phyloP scores from a whole-genome alignment of 164 flowering plant species.

The Magnolia sinica region DNA sequence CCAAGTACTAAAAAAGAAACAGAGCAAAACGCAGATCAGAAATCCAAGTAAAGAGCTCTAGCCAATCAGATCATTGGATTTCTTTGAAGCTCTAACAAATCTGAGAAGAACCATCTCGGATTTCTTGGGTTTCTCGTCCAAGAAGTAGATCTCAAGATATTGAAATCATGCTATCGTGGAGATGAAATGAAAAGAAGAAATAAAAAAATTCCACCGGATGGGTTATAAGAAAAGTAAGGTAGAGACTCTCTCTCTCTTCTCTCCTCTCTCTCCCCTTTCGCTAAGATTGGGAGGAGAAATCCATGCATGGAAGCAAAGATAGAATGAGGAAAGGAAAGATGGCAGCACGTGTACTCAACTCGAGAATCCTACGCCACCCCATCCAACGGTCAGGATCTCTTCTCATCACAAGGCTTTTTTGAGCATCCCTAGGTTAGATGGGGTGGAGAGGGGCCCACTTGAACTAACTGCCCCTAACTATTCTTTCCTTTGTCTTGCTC shows the following conservation, averaged over 20 bases:
- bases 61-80: slow-evolving; percentile 16
- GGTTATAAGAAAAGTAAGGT: slow-evolving; percentile 2
- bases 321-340: slow-evolving; percentile 15
- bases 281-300: slow-evolving; percentile 56
- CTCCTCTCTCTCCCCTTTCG: neutral
- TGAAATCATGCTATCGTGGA: neutral
- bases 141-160: slow-evolving; percentile 40
- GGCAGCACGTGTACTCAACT: slow-evolving; percentile 56
- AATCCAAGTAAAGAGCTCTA: slow-evolving; percentile 6
- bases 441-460: slow-evolving; percentile 1
- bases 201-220: slow-evolving; percentile 2
- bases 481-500: slow-evolving; percentile 62
- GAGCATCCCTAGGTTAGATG: slow-evolving; percentile 21
- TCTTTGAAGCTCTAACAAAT: slow-evolving; percentile 7
- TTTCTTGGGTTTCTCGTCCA: slow-evolving; percentile 1
- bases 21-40: neutral
- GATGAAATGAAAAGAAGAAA: neutral
- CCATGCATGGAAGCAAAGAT: slow-evolving; percentile 88
- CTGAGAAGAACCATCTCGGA: slow-evolving; percentile 23
- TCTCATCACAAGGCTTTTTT: neutral
- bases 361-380: slow-evolving; percentile 45
- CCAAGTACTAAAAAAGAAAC: neutral
- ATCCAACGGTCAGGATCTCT: neutral
- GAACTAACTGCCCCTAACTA: slow-evolving; percentile 37
- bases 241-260: neutral